Evolutionary conservation across 148 eudicot species (phyloP), one percentile per base, ranked within the genome.

Genomic region (Bassia scoparia): DNA sequence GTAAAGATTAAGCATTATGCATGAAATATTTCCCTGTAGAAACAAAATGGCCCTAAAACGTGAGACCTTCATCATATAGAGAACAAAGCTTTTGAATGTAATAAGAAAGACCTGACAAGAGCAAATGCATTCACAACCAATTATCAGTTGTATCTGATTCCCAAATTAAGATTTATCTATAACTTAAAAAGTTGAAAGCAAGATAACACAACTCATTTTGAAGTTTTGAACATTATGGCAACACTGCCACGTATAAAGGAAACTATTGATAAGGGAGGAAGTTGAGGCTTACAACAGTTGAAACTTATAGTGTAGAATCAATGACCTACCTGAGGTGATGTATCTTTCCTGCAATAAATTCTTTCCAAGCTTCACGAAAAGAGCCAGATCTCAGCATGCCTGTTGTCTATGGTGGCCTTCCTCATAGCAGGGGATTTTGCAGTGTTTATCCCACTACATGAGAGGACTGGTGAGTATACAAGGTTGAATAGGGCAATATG

Each of bases 401-500:
- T 88, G 70, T 87, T 95, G 99, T 35, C 99, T 76, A 80, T 89
- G 94, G 81, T 95, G 99, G 67, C 97, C 96, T 73, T 79, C 97
- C 81, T 95, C 99, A 71, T 88, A 89, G 87, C 99, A 95, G 52
- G 93, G 86, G 74, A 95, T 88, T 83, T 95, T 97, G 97, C 99
- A 44, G 89, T 95, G 84, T 92, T 95, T 83, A 95, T 91, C 99
- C 99, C 99, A 91, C 99, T 95, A 84, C 82, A 86, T 7, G 78
- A 53, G 74, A 73, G 50, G 27, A 60, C 37, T 8, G 35, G 35
- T 64, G 70, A 54, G 49, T 68, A 11, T 16, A 61, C 12, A 65
- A 11, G 31, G 76, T 46, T 41, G 64, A 49, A 34, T 30, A 23
- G 30, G 31, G 13, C 43, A 56, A 34, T 17, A 34, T 14, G 35